Percentiles rank a stretch among this genome's conserved stretches.
These are phyloP conservation scores for Dactylonectria macrodidyma DNA, from an alignment of 2,329 filamentous ascomycete species.

Conservation along the genomic window DNA sequence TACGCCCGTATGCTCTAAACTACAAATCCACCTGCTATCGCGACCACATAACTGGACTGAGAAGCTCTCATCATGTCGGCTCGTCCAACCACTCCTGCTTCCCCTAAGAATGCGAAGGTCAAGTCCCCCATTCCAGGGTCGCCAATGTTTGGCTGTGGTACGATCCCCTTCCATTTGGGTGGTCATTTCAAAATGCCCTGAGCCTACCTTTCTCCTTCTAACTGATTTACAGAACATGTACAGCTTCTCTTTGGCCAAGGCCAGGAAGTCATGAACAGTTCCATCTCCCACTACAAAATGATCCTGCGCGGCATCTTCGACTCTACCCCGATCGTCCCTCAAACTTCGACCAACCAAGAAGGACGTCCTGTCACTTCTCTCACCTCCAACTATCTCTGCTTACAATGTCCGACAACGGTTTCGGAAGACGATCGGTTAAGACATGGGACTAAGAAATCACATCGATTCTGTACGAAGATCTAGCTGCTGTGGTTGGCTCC, in stretches of 20 bases:
- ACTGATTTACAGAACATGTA: conserved; percentile 74
- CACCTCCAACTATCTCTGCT: conserved; percentile 79
- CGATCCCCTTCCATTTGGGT: conserved; percentile 48
- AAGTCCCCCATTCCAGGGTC: conserved; percentile 72
- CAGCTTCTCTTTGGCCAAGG: conserved; percentile 75
- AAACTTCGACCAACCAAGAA: conserved; percentile 74
- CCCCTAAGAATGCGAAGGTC: conserved; percentile 71
- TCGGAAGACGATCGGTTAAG: conserved; percentile 75
- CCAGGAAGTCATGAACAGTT: conserved; percentile 76
- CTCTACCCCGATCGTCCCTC: conserved; percentile 73
- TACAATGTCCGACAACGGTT: conserved; percentile 81
- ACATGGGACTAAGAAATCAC: conserved; percentile 78
- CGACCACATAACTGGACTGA: conserved; percentile 2
- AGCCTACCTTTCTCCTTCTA: conserved; percentile 42
- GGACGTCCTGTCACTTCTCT: conserved; percentile 72
- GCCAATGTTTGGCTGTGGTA: conserved; percentile 77
- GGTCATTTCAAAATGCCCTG: conserved; percentile 12
- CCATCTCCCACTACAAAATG: conserved; percentile 80
- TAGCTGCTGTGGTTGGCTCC: background rate
- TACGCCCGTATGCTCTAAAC: background rate
- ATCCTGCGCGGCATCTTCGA: conserved; percentile 81
- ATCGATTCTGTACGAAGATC: conserved; percentile 77
- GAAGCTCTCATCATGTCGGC: conserved; percentile 57
- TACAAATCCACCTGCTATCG: conserved; percentile 11
- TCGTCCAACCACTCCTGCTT: conserved; percentile 65